Base-by-base conservation (phyloP, 495 filamentous ascomycete genomes). In the Xylaria palmicola region DNA sequence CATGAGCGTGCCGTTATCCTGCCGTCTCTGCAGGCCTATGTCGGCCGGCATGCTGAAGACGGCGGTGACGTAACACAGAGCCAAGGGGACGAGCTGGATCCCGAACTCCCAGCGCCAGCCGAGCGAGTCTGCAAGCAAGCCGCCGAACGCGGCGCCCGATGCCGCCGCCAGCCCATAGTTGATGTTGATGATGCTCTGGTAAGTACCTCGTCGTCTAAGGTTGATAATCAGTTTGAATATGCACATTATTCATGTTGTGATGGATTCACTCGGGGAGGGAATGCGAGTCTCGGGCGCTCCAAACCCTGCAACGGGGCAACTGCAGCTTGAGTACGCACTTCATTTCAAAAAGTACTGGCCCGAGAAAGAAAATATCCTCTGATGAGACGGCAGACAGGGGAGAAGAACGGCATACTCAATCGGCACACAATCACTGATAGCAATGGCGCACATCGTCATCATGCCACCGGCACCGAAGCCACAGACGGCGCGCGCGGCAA, bases 171-270 rank as follows among this genome's bases (percentile, higher is more conserved):
- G 62, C 0, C 90, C 90, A 39, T 82, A 88, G 26, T 79, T 81
- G 15, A 92, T 77, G 59, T 92, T 93, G 62, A 91, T 80, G 59
- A 89, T 86, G n/a, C 86, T 87, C 65, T 94, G 90, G 61, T 88
- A 94, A 8, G 81, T 76, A 0, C 88, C 89, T 10, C 90, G 86
- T 50, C 75, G 75, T 59, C 76, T 79, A 10, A 5, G 32, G 27
- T 24, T 34, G 8, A 12, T 34, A 32, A 1, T 50, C 30, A 19
- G 15, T 32, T 44, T 7, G n/a, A n/a, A n/a, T n/a, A n/a, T n/a
- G n/a, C n/a, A n/a, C n/a, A n/a, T n/a, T n/a, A n/a, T n/a, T n/a
- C 6, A 9, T 29, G 45, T 29, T 49, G 26, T 30, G 17, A 29
- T 22, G 29, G 15, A 7, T 24, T 0, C 5, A 17, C 9, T 50